phyloP scores from a whole-genome alignment of 139 green algal genomes.

The Eudorina sp. region DNA sequence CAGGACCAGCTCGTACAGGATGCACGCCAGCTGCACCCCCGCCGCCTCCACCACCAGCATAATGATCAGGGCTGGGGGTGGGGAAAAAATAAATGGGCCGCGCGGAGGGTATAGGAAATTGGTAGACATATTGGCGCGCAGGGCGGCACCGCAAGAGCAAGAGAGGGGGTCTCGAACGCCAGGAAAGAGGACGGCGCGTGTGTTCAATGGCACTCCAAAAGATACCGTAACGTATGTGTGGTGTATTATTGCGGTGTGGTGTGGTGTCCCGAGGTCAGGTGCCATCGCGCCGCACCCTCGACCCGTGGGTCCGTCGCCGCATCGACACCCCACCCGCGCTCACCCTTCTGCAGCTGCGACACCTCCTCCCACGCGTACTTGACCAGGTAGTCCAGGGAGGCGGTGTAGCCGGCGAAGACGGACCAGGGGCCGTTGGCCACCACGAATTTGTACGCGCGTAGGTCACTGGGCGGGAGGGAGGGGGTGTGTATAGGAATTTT shows the following conservation, averaged over 20 bases:
- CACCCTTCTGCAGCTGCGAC: conserved; percentile 4
- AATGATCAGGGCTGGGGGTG: conserved; percentile 25
- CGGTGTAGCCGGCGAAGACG: conserved; percentile 18
- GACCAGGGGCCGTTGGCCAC: background rate
- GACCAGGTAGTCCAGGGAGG: background rate
- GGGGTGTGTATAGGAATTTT: background rate
- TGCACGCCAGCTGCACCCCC: background rate
- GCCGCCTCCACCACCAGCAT: conserved; percentile 44
- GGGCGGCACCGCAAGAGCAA: no score
- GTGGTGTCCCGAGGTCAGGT: no score
- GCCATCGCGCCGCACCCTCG: no score
- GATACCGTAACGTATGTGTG: no score
- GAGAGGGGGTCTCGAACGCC: no score
- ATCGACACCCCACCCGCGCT: background rate
- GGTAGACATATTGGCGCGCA: no score
- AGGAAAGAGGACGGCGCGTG: no score
- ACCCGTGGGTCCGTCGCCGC: no score
- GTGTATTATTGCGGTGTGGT: no score
- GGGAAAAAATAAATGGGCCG: background rate
- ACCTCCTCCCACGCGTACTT: conserved; percentile 12
- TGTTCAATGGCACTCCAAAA: no score
- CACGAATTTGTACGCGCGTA: conserved; percentile 28
- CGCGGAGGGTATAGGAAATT: background rate
- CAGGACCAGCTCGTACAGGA: conserved; percentile 25
- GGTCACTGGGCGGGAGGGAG: background rate